These are phyloP conservation scores for Mucor sp. DNA, from an alignment of 371 early-diverging fungal genomes.

Conservation along the genomic window DNA sequence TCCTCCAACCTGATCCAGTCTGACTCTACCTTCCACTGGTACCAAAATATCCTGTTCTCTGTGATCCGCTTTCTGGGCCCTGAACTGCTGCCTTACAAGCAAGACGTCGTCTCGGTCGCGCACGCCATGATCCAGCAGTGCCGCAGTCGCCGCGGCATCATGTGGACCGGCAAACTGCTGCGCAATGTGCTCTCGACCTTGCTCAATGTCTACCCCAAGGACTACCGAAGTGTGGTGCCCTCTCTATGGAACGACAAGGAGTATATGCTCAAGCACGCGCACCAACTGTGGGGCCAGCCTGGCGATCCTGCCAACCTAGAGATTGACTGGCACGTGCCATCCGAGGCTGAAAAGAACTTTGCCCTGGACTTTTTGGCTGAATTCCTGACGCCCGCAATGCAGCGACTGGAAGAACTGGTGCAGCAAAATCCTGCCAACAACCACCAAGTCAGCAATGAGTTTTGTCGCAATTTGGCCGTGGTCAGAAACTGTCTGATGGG, in stretches of 20 bases:
- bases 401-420: conserved; percentile 53
- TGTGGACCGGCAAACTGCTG: conserved; percentile 70
- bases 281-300: conserved; percentile 77
- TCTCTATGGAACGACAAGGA: conserved; percentile 61
- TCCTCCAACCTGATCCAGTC: conserved; percentile 61
- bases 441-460: conserved; percentile 53
- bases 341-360: conserved; percentile 64
- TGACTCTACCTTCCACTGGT: conserved; percentile 79
- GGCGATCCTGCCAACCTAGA: conserved; percentile 54
- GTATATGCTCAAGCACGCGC: conserved; percentile 52
- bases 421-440: conserved; percentile 18
- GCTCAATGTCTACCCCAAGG: conserved; percentile 55
- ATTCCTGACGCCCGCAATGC: conserved; percentile 50
- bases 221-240: conserved; percentile 48
- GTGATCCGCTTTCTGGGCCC: conserved; percentile 54
- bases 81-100: conserved; percentile 55
- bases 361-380: conserved; percentile 64
- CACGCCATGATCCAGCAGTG: conserved; percentile 59
- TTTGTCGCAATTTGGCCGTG: conserved; percentile 61
- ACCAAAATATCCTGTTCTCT: conserved; percentile 67
- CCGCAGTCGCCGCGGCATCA: conserved; percentile 69
- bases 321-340: conserved; percentile 81
- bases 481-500: conserved; percentile 59
- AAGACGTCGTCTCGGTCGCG: conserved; percentile 52
- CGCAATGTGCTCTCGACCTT: conserved; percentile 48